Percentiles rank a stretch among this genome's conserved stretches.
phyloP scores from a whole-genome alignment of 257 asterid genomes.

The Gentiana macrophylla region DNA sequence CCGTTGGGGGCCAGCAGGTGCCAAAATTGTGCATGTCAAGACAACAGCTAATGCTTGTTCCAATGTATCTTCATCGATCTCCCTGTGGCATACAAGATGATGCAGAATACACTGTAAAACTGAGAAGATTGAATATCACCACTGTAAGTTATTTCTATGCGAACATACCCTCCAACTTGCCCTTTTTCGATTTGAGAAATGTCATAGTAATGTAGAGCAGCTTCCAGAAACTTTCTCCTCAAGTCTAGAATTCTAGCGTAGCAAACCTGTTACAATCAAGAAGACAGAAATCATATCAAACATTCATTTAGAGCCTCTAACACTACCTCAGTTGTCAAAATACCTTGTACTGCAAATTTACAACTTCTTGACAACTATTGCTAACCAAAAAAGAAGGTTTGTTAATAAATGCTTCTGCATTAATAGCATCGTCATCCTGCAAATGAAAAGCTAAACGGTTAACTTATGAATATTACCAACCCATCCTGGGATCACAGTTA shows the following conservation, averaged over 20 bases:
- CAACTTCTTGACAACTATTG: slow-evolving; percentile 81
- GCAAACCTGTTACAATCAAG: slow-evolving; percentile 56
- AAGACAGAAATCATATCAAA: slow-evolving; percentile 1
- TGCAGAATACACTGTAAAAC: too few relatives aligned
- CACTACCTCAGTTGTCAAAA: slow-evolving; percentile 2
- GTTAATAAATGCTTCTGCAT: slow-evolving; percentile 94
- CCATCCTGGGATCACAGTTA: too few relatives aligned
- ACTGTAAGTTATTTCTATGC: not conserved
- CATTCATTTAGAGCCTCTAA: slow-evolving; percentile 1
- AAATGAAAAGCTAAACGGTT: slow-evolving; percentile 10
- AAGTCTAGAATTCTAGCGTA: slow-evolving; percentile 92
- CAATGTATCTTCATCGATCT: slow-evolving; percentile 82
- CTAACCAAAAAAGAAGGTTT: slow-evolving; percentile 95
- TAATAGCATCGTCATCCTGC: slow-evolving; percentile 97
- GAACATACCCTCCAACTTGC: slow-evolving; percentile 83
- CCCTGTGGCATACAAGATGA: slow-evolving; percentile 30
- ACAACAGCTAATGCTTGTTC: slow-evolving; percentile 91
- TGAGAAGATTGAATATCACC: not conserved
- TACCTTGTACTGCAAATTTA: slow-evolving; percentile 93
- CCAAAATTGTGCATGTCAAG: slow-evolving; percentile 90
- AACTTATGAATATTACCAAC: too few relatives aligned
- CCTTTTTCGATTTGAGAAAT: slow-evolving; percentile 98
- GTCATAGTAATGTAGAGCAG: slow-evolving; percentile 92
- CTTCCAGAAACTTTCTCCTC: slow-evolving; percentile 97
- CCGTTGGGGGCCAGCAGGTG: slow-evolving; percentile 94